phyloP scores from a whole-genome alignment of 352 stramenopile species.

The Salisapilia sapeloensis region DNA sequence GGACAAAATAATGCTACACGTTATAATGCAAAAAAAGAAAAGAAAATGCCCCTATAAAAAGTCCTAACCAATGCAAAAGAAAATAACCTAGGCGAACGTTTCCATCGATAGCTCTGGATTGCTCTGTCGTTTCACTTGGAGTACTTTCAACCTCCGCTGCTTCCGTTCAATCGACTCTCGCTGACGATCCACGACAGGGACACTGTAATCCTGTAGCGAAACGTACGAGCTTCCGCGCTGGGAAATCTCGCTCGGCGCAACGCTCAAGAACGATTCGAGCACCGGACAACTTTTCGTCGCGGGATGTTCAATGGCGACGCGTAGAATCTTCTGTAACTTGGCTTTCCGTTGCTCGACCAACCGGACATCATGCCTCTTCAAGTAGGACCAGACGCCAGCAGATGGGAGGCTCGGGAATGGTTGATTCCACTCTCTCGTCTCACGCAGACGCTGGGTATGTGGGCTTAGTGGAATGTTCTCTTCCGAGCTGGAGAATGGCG shows the following conservation, averaged over 20 bases:
- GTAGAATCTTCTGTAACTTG: conserved; percentile 68
- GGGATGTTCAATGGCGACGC: conserved; percentile 56
- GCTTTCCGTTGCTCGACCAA: conserved; percentile 69
- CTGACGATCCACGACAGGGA: conserved; percentile 55
- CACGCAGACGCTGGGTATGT: conserved; percentile 10
- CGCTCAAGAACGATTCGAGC: conserved; percentile 59
- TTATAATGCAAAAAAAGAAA: conserved; percentile 5
- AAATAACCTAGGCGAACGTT: not conserved
- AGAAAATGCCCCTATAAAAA: conserved; percentile 2
- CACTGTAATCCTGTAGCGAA: conserved; percentile 52
- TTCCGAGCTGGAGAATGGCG: conserved; percentile 5
- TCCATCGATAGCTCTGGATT: not conserved
- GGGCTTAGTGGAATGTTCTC: conserved; percentile 10
- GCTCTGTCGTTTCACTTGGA: conserved; percentile 39
- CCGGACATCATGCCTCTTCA: conserved; percentile 64
- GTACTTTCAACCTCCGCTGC: conserved; percentile 49
- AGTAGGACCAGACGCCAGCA: conserved; percentile 62
- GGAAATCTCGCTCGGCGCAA: conserved; percentile 30
- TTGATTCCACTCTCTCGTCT: conserved; percentile 22
- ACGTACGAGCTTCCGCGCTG: conserved; percentile 67
- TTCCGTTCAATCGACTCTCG: conserved; percentile 63
- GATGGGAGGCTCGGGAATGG: conserved; percentile 57
- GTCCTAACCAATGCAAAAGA: not conserved
- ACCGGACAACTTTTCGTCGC: conserved; percentile 41
- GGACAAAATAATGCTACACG: too few species aligned